These are phyloP conservation scores for Chaetomium sp. DNA, from an alignment of 2,329 filamentous ascomycete genomes.

Conservation along the genomic window DNA sequence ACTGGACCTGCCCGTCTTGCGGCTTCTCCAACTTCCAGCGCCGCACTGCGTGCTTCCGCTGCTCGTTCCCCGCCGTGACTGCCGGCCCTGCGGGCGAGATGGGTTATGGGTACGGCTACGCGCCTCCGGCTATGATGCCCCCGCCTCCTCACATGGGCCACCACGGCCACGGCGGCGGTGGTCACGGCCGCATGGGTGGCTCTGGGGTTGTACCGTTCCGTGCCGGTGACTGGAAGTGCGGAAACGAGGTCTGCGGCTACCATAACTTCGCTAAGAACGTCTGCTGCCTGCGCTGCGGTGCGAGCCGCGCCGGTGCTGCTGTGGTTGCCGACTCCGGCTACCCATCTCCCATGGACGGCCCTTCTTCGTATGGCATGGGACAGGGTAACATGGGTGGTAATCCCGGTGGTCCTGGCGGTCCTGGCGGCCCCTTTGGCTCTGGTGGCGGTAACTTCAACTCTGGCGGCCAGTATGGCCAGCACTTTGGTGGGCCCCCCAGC, in stretches of 20 bases:
- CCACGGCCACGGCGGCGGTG: conserved; percentile 36
- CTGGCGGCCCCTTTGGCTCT: conserved; percentile 62
- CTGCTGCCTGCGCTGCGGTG: conserved; percentile 91
- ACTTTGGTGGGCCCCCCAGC: conserved; percentile 81
- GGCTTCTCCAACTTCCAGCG: conserved; percentile 99
- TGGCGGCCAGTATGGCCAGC: conserved; percentile 60
- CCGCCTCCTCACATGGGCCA: conserved; percentile 66
- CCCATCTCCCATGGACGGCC: conserved; percentile 81
- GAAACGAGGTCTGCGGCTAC: conserved; percentile 93
- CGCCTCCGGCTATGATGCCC: conserved; percentile 73
- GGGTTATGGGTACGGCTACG: conserved; percentile 58
- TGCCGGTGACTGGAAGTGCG: conserved; percentile 98
- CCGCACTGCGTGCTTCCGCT: conserved; percentile 96
- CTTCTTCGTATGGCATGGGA: conserved; percentile 77
- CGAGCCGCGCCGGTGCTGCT: conserved; percentile 85
- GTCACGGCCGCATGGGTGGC: conserved; percentile 65
- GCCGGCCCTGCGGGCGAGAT: conserved; percentile 63
- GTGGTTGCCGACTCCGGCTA: conserved; percentile 93
- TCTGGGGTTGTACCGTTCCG: conserved; percentile 91
- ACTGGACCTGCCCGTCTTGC: conserved; percentile 98
- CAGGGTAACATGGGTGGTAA: conserved; percentile 81
- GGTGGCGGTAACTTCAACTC: conserved; percentile 62
- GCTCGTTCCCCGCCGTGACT: conserved; percentile 93
- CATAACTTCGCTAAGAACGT: conserved; percentile 99
- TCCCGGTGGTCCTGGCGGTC: conserved; percentile 60